phyloP scores from a whole-genome alignment of 225 moss, liverwort and hornwort genomes.

The Takakia lepidozioides region DNA sequence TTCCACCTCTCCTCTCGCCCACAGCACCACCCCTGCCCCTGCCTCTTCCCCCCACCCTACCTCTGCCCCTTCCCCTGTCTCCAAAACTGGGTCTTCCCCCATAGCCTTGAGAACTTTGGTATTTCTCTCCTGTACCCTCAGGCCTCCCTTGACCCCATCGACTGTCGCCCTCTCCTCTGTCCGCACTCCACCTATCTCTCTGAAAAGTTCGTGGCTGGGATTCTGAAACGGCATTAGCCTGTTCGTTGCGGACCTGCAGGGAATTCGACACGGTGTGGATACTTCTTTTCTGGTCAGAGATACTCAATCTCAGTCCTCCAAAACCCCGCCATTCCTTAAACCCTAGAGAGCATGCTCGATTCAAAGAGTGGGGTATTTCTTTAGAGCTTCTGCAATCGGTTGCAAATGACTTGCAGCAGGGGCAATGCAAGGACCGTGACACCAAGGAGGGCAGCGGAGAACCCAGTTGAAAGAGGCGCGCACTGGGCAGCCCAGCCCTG shows the following conservation, averaged over 20 bases:
- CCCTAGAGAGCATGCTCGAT: background rate
- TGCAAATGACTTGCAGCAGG: slow-evolving; percentile 4
- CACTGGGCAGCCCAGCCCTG: slow-evolving; percentile 20
- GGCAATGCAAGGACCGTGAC: slow-evolving; percentile 4
- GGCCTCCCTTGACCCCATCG: no score
- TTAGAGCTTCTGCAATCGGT: slow-evolving; percentile 12
- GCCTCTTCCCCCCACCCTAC: slow-evolving; percentile 10
- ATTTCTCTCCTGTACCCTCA: no score
- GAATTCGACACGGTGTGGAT: slow-evolving; percentile 6
- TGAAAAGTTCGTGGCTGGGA: no score
- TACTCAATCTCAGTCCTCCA: slow-evolving; percentile 10
- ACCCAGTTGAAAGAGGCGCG: slow-evolving; percentile 25
- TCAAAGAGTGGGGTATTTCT: slow-evolving; percentile 1
- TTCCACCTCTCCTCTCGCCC: slow-evolving; percentile 16
- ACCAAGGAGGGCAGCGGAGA: slow-evolving; percentile 6
- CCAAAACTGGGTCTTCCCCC: background rate
- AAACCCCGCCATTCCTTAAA: background rate
- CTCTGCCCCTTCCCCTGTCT: slow-evolving; percentile 8
- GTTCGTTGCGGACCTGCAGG: no score
- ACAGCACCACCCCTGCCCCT: background rate
- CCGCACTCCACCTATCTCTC: background rate
- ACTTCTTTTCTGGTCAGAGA: no score
- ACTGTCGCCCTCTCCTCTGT: slow-evolving; percentile 1
- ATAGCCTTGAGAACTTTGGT: background rate
- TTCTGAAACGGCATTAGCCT: no score